Base-by-base conservation (phyloP, 768 basidiomycete species). In the Lentinula aciculospora region DNA sequence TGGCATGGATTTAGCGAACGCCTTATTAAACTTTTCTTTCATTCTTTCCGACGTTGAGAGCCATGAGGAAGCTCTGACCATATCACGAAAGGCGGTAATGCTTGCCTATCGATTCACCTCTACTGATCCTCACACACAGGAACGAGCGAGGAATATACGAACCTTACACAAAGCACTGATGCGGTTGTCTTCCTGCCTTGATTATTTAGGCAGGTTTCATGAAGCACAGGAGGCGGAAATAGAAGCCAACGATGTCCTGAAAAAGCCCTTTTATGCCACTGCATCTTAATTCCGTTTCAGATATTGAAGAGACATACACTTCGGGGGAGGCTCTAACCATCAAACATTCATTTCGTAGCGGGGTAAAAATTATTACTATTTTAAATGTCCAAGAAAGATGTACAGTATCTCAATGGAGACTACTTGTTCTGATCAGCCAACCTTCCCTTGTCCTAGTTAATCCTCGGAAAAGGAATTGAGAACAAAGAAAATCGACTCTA, bases 401-500 rank as follows among this genome's bases (percentile, higher is more conserved):
- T 31, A 45, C n/a, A 7, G 29, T 28, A 9, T 19, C 31, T 53
- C 50, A 53, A 53, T 39, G 36, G 13, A 21, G 31, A 36, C 36
- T 31, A 36, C 40, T 56, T 31, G 54, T 56, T 44, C 45, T 56
- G 8, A 56, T 56, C 12, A 40, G 15, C 54, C 54, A 56, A 34
- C 39, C 44, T 28, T 46, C 42, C 28, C 44, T 45, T 61, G 59
- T 59, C 56, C 64, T 71, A 40, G 72, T 74, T 27, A 85, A 61
- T 0, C 58, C 60, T 48, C 77, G 75, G 60, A 81, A 76, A 57
- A 77, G 74, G 54, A 80, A 37, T 61, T 56, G 17, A 13, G 54
- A 17, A 3, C 44, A 17, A 5, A 56, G 40, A 23, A 44, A 56
- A 29, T 56, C 54, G 4, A 56, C 21, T 44, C 21, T 42, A 15